A percentile compares a stretch with the other conserved stretches of the same genome.
Conservation (phyloP, 164 flowering plant species). For the Kingdonia uniflora region DNA sequence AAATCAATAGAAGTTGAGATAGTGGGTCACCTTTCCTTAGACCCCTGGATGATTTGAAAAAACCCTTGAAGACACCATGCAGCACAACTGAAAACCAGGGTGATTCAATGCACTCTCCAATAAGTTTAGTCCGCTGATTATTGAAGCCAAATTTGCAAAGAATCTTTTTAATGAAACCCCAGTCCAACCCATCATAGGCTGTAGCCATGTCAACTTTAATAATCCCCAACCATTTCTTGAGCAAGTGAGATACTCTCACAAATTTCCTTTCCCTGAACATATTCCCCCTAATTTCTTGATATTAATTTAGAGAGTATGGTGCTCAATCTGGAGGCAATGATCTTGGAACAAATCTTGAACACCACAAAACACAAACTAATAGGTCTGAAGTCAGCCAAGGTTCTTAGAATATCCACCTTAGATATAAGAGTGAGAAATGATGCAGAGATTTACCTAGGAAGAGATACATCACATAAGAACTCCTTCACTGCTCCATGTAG, state of each 20-base stretch:
- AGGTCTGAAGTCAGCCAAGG: too few species aligned
- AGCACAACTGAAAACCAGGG: not conserved
- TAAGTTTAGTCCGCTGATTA: not conserved
- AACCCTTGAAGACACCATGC: not conserved
- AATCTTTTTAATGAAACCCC: not conserved
- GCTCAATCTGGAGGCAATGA: not conserved
- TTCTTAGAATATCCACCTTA: not conserved
- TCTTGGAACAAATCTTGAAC: not conserved
- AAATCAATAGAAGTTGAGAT: not conserved
- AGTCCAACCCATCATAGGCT: not conserved
- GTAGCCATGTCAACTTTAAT: not conserved
- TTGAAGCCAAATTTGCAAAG: too few species aligned
- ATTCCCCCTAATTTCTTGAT: not conserved
- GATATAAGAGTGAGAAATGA: too few species aligned
- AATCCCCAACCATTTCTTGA: too few species aligned
- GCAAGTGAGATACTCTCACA: not conserved
- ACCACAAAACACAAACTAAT: too few species aligned
- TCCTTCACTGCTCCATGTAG: not conserved
- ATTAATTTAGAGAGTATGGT: not conserved
- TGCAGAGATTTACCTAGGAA: not conserved
- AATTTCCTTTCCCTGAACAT: not conserved
- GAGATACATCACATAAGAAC: not conserved
- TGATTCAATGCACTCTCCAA: not conserved
- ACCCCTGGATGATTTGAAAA: not conserved
- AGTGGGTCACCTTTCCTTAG: not conserved